Percentiles rank a stretch among this genome's conserved stretches.
These are phyloP conservation scores for Trametes cinnabarina DNA, from an alignment of 768 basidiomycete species.

Conservation along the genomic window DNA sequence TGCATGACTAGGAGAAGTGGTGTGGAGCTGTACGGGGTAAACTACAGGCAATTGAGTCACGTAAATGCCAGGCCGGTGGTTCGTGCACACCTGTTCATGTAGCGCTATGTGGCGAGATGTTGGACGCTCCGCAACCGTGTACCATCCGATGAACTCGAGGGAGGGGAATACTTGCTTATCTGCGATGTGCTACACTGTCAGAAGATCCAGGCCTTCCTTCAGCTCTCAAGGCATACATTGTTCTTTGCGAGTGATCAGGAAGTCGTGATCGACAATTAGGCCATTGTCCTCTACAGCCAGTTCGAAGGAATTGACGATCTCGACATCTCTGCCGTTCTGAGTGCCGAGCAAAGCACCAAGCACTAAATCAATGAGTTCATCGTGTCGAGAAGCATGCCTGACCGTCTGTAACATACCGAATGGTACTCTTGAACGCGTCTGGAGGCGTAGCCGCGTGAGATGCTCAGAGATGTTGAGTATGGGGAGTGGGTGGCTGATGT, in stretches of 20 bases:
- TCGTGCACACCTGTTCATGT: conserved; percentile 75
- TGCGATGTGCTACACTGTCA: conserved; percentile 31
- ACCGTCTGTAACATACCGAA: conserved; percentile 69
- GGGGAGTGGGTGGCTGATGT: conserved; percentile 84
- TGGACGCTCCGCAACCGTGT: conserved; percentile 78
- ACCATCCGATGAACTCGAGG: conserved; percentile 97
- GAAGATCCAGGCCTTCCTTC: too few relatives aligned
- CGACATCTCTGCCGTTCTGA: conserved; percentile 90
- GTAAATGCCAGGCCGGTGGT: not conserved
- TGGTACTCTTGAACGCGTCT: conserved; percentile 56
- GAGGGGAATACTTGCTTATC: conserved; percentile 99
- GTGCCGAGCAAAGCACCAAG: conserved; percentile 92
- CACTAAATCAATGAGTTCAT: conserved; percentile 46
- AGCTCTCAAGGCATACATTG: conserved; percentile 60
- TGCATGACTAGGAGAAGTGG: conserved; percentile 82
- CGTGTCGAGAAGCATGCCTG: not conserved
- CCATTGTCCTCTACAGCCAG: conserved; percentile 63
- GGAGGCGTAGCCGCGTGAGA: conserved; percentile 79
- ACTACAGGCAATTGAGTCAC: conserved; percentile 42
- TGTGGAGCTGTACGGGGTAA: conserved; percentile 81
- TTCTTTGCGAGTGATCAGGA: conserved; percentile 77
- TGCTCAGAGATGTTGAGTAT: conserved; percentile 98
- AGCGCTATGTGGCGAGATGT: conserved; percentile 74
- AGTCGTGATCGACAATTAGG: conserved; percentile 72
- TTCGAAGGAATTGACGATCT: conserved; percentile 97